These are phyloP conservation scores for Candida railenensis DNA, from an alignment of 805 yeast genomes.

Conservation along the genomic window DNA sequence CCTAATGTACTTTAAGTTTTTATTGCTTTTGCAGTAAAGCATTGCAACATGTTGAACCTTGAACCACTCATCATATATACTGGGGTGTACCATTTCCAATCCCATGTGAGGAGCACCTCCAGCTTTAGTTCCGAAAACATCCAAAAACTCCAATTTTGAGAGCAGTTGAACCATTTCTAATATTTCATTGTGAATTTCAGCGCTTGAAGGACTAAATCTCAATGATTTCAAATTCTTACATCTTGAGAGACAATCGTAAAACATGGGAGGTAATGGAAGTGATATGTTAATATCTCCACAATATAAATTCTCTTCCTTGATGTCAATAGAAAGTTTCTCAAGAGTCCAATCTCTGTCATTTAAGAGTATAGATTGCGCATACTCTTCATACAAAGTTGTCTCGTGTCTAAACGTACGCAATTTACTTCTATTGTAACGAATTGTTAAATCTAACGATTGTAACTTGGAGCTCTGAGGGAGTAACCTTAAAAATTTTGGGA, in stretches of 20 bases:
- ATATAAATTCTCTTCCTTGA: conserved; percentile 36
- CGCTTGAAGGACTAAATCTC: conserved; percentile 34
- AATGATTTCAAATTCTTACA: conserved; percentile 29
- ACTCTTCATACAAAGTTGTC: conserved; percentile 10
- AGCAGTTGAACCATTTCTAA: conserved; percentile 23
- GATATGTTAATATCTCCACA: conserved; percentile 22
- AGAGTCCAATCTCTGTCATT: conserved; percentile 16
- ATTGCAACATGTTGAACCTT: conserved; percentile 54
- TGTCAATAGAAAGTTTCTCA: conserved; percentile 37
- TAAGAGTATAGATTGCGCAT: conserved; percentile 15
- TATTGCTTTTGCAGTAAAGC: conserved; percentile 30
- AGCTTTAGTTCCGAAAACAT: conserved; percentile 49
- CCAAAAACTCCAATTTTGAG: conserved; percentile 30
- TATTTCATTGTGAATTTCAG: conserved; percentile 15
- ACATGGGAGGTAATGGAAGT: conserved; percentile 17
- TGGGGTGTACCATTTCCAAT: conserved; percentile 51
- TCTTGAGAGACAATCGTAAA: conserved; percentile 11
- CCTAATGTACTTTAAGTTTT: conserved; percentile 38
- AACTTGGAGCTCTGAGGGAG: conserved; percentile 17
- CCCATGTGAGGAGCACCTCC: conserved; percentile 58
- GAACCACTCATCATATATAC: conserved; percentile 56
- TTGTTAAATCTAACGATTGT: conserved; percentile 37
- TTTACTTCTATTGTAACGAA: conserved; percentile 38
- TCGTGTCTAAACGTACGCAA: conserved; percentile 7
- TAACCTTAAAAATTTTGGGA: conserved; percentile 29